Conservation (phyloP, 306 rosid species). For the Cicer cuneatum region DNA sequence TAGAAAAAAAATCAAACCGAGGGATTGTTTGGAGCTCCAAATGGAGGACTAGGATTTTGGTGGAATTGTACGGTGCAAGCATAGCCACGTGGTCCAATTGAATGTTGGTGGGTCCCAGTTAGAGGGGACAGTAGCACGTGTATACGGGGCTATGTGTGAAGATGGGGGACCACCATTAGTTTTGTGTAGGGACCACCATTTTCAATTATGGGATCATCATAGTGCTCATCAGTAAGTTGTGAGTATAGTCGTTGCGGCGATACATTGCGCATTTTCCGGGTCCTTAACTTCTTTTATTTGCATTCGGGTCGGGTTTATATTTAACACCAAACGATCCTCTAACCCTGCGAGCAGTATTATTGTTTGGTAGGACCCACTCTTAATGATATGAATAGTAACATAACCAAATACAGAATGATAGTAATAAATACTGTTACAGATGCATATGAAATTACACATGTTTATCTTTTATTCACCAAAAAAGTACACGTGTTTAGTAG, state of each 20-base stretch:
- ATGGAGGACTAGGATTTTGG: no score
- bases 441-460: no score
- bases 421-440: no score
- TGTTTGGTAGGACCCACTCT: background rate
- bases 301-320: constrained; percentile 15
- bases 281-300: background rate
- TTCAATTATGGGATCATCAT: constrained; percentile 54
- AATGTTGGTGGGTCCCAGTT: no score
- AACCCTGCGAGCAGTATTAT: background rate
- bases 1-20: no score
- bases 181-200: constrained; percentile 38
- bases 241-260: background rate
- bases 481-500: no score
- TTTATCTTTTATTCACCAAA: no score
- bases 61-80: no score
- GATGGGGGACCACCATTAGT: background rate
- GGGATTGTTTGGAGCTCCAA: no score
- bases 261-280: constrained; percentile 28
- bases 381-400: background rate
- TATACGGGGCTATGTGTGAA: background rate
- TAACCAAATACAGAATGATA: no score
- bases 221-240: constrained; percentile 22
- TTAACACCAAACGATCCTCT: background rate
- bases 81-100: no score
- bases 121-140: background rate